Base-by-base conservation (phyloP, 2,329 filamentous ascomycete genomes). In the Fusarium graminum region DNA sequence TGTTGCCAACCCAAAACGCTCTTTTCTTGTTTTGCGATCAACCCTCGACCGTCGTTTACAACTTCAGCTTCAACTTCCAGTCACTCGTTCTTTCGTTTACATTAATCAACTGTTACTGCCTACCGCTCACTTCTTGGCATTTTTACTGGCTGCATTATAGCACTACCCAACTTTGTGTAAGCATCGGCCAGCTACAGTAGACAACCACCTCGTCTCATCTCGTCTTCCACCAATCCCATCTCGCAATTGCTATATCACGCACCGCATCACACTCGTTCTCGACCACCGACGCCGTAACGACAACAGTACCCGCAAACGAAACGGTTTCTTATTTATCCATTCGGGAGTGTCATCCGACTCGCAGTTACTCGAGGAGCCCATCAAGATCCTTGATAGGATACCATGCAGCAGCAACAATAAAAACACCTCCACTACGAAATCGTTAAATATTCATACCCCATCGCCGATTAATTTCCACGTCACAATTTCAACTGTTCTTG, bases 41-140 rank as follows among this genome's bases (percentile, higher is more conserved):
- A 60, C 58, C 42, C 49, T 54, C 42, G 58, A 67, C 67, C 55
- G 65, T 70, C 64, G 26, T 54, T 63, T 58, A 22, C 39, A 54
- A 68, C 59, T 22, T 34, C 46, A 52, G 47, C 44, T 42, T 28
- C 42, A 52, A 32, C n/a, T 60, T n/a, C 32, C 50, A 53, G 56
- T 64, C 62, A 46, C 28, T 54, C 42, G 42, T 58, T 63, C 46
- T 60, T 44, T 46, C 14, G 38, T 45, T 39, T 13, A 19, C 17
- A 22, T 45, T 29, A 34, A 43, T 32, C 39, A 51, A 11, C 38
- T 10, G 34, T 36, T 16, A 10, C 34, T n/a, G n/a, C 34, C 34
- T n/a, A 36, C n/a, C 34, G 34, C 14, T 9, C n/a, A 36, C n/a
- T 36, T 36, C 8, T 36, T 36, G 34, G 34, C 34, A 36, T 36